Percentiles rank a stretch among this genome's conserved stretches.
phyloP scores from a whole-genome alignment of 257 asterid species.

The Nicotiana benthamiana region DNA sequence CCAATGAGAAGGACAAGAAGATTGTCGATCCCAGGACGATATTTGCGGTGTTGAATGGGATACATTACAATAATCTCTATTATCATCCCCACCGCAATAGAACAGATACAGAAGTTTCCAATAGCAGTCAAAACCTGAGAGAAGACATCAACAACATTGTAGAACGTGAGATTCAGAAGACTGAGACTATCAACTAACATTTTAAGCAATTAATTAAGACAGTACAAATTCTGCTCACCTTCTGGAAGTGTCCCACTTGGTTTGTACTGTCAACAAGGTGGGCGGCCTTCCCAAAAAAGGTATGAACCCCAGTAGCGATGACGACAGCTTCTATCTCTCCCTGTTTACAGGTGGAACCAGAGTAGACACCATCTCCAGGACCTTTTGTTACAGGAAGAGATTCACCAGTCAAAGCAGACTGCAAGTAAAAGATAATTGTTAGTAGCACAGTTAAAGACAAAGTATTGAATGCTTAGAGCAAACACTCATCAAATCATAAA shows the following conservation, averaged over 20 bases:
- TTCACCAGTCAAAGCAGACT: constrained; percentile 97
- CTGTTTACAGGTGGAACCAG: constrained; percentile 98
- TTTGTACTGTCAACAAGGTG: constrained; percentile 92
- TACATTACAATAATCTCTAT: constrained; percentile 90
- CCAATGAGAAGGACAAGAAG: constrained; percentile 97
- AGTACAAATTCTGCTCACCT: constrained; percentile 35
- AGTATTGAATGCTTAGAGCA: background rate
- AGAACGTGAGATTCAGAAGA: constrained; percentile 1
- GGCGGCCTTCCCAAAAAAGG: constrained; percentile 96
- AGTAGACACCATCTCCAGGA: constrained; percentile 91
- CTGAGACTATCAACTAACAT: background rate
- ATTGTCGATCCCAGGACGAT: constrained; percentile 97
- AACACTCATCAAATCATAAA: constrained; percentile 5
- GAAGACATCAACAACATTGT: background rate
- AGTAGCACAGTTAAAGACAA: background rate
- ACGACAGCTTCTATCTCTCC: constrained; percentile 91
- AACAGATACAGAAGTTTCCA: constrained; percentile 96
- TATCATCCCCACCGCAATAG: constrained; percentile 94
- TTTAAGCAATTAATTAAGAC: background rate
- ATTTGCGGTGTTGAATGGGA: constrained; percentile 78
- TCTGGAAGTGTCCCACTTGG: constrained; percentile 96
- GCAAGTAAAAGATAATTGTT: constrained; percentile 21
- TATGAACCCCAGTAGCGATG: constrained; percentile 94
- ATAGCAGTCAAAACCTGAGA: constrained; percentile 88
- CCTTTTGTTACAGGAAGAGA: constrained; percentile 96